Evolutionary conservation across 352 stramenopile genomes (phyloP), one percentile per base, ranked within the genome.

Genomic region (Aphanomyces invadans): DNA sequence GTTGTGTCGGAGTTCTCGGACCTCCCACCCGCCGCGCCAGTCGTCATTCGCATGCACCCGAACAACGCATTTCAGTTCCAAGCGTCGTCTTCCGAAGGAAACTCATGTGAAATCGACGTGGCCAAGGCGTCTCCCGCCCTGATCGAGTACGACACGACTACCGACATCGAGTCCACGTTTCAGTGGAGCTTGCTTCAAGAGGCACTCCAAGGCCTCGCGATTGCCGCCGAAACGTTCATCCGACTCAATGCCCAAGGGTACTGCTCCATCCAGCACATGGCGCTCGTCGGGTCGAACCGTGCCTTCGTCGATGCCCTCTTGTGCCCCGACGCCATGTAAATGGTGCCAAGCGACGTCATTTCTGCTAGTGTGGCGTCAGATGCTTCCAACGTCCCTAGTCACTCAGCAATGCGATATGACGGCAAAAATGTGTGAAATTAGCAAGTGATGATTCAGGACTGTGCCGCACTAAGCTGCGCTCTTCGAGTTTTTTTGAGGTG

Each of bases 1-100:
- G 86, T 83, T 4, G 92, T 89, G 53, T 76, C 78, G 0, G 86
- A 94, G 76, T 78, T 94, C 36, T 89, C 92, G 56, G 86, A 92
- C 65, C 72, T 94, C 45, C 86, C 86, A 21, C 90, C 80, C 65
- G 86, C 81, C n/a, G 86, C 81, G 23, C 81, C 74, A 36, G 83
- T 94, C 38, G 89, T 74, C 10, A 87, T 94, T 62, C 62, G 78
- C 62, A 91, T 94, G 86, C 70, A 75, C 9, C 15, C 32, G 53
- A 54, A 32, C 12, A 55, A 19, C 52, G 49, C 49, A 19, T 51
- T 51, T 21, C 46, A 48, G n/a, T 32, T 44, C 17, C 25, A 28
- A 29, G 49, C 49, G 12, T 21, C 49, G 7, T 21, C 21, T 11
- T n/a, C 49, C 7, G 42, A 57, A 19, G 49, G 49, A n/a, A 84